These are phyloP conservation scores for Prunus kanzakura DNA, from an alignment of 306 rosid species.

Conservation along the genomic window DNA sequence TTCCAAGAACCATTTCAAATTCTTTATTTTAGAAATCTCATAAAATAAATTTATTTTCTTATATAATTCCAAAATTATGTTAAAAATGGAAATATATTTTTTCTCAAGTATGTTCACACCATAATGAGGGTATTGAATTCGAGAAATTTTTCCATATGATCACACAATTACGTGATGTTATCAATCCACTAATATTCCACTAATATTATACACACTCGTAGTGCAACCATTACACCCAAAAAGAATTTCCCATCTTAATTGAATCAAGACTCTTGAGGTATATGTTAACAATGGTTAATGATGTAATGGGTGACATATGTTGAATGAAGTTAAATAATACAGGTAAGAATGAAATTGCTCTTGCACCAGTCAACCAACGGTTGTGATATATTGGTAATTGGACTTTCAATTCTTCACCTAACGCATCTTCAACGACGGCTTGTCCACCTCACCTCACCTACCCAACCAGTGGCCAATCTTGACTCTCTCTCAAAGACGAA, in stretches of 20 bases:
- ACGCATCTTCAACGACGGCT: constrained; percentile 11
- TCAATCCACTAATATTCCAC: too few relatives aligned
- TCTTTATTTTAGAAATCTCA: neutral
- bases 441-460: constrained; percentile 30
- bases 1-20: neutral
- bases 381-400: neutral
- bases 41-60: too few relatives aligned
- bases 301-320: neutral
- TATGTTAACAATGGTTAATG: neutral
- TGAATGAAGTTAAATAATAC: neutral
- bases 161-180: too few relatives aligned
- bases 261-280: neutral
- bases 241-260: neutral
- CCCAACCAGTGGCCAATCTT: constrained; percentile 21
- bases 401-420: neutral
- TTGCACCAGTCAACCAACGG: neutral
- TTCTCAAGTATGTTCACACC: too few relatives aligned
- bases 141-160: too few relatives aligned
- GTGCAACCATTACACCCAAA: too few relatives aligned
- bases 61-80: neutral
- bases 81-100: neutral
- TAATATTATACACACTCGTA: too few relatives aligned
- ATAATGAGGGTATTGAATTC: too few relatives aligned
- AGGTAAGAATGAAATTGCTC: neutral
- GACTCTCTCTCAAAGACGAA: neutral